Base-by-base conservation (phyloP, 148 eudicot genomes). In the Vaccinium myrtillus region DNA sequence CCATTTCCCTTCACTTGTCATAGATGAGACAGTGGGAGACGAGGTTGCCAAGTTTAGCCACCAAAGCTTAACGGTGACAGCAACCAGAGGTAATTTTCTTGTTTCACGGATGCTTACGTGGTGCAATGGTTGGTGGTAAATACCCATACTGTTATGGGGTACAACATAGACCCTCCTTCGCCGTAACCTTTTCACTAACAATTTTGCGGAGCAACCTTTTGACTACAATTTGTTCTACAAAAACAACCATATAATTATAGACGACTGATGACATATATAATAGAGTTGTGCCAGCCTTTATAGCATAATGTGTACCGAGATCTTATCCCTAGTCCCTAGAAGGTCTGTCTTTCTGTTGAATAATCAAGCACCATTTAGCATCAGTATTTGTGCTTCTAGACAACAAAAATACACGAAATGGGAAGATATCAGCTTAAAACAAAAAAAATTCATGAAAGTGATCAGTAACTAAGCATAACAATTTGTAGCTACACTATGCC, bases 321-420 rank as follows among this genome's bases (percentile, higher is more conserved):
- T 76, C 36, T 49, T n/a, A 76, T 49, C 56, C 56, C 53, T 75
- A 2, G 53, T 46, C 78, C 78, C 79, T 76, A 21, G 16, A 75
- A 75, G 79, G 30, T n/a, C 6, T 48, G n/a, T n/a, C 30, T 48
- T 49, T 21, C 13, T 46, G 32, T 23, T 23, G 1, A 76, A 49
- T 10, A 23, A 49, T 27, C 50, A 49, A 76, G 30, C 78, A 39
- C 51, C 79, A n/a, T 46, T 46, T 19, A 43, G 78, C n/a, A 73
- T 2, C 48, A 39, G 51, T 3, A 39, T 8, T 75, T 39, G 50
- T 19, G 77, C 77, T 43, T 75, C 8, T 75, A 18, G 21, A 75
- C 3, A 49, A 48, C 32, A 76, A n/a, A 76, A 76, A 21, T 4
- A 49, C 55, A 49, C 49, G 7, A 48, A 49, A 49, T 49, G 3